Percentiles rank a stretch among this genome's conserved stretches.
Conservation (phyloP, 352 stramenopile species). For the Phytophthora tentaculata region DNA sequence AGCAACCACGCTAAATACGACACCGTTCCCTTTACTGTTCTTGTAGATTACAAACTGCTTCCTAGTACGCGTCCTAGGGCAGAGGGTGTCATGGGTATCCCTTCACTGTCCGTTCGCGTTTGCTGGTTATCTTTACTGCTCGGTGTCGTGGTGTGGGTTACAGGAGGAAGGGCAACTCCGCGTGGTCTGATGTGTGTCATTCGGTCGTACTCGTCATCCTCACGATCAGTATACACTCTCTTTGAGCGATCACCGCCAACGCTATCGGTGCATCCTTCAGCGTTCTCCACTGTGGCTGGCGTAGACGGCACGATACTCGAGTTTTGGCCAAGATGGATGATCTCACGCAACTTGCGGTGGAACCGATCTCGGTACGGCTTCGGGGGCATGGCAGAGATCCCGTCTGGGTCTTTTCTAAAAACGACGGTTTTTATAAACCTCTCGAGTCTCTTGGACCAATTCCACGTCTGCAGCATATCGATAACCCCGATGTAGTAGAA, state of each 20-base stretch:
- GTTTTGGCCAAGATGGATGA: constrained; percentile 71
- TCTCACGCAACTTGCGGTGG: constrained; percentile 76
- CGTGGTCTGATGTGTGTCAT: constrained; percentile 35
- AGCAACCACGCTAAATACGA: no score
- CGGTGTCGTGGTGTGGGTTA: background rate
- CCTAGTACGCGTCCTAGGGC: constrained; percentile 24
- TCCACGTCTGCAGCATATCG: constrained; percentile 89
- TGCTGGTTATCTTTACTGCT: constrained; percentile 6
- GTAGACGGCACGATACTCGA: constrained; percentile 34
- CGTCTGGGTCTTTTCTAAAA: constrained; percentile 66
- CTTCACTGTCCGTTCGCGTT: constrained; percentile 4
- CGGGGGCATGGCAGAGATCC: constrained; percentile 81
- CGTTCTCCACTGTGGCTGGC: constrained; percentile 12
- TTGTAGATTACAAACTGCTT: constrained; percentile 28
- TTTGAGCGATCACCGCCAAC: background rate
- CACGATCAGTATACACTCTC: constrained; percentile 13
- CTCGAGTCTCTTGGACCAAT: constrained; percentile 70
- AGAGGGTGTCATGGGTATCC: constrained; percentile 29
- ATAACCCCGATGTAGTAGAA: constrained; percentile 91
- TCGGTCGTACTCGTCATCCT: constrained; percentile 29
- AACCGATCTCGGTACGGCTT: constrained; percentile 73
- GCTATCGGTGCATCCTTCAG: background rate
- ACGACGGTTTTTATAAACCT: constrained; percentile 76
- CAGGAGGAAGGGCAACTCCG: constrained; percentile 20
- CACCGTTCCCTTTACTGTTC: no score